Base-by-base conservation (phyloP, 441 rosid genomes). In the Erodium trifolium region DNA sequence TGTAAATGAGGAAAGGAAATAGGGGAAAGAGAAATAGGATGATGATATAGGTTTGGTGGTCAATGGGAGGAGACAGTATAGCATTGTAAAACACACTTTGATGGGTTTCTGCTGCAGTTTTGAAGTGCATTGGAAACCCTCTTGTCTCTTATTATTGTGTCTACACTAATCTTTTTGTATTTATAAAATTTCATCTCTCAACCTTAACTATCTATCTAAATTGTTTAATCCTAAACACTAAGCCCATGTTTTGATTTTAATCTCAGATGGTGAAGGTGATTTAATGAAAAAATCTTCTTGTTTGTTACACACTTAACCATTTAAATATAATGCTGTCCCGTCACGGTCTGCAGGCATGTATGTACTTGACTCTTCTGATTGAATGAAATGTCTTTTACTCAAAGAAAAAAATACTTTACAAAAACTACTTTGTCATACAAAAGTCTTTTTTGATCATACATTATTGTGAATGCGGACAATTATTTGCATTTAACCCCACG, bases 101-200 rank as follows among this genome's bases (percentile, higher is more conserved):
- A 49, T 13, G 16, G 57, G 17, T 49, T 49, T 49, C 57, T 51
- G 84, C 86, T 80, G 82, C 91, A 86, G 91, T 89, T 87, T 89
- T 89, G 87, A 78, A 78, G 81, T 49, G 17, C 57, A 4, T n/a
- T 49, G n/a, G 57, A 49, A 2, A 49, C 6, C 17, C 57, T 49
- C 5, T 47, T 11, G 57, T 49, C 3, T 49, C 57, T 49, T 13
- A 49, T 49, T 13, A 49, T 49, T 49, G 57, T 49, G 57, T 49
- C 27, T 2, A 49, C 57, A 49, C 17, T 49, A 13, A 5, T n/a
- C 57, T 13, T 49, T 13, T 49, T 49, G 57, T 49, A 49, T 49
- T 49, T 49, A 49, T 49, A 49, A 49, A 49, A 49, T 13, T 49
- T 49, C 16, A 8, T 47, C 16, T 47, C 55, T 47, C 55, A 47